Conservation (phyloP, 768 basidiomycete genomes). For the Amanita rimosa region DNA sequence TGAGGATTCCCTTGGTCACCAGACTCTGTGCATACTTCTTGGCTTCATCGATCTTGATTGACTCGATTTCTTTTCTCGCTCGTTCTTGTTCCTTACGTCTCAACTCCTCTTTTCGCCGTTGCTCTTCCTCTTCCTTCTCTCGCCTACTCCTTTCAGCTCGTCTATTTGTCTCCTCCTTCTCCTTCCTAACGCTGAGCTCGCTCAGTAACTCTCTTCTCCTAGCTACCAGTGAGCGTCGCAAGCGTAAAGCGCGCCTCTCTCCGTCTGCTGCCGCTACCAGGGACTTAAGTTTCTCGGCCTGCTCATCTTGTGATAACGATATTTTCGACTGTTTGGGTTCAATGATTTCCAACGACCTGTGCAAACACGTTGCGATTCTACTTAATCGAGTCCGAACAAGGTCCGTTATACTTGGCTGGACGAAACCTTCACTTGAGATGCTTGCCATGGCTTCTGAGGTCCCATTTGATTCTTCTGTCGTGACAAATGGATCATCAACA, state of each 20-base stretch:
- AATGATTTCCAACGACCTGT: conserved; percentile 54
- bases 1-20: conserved; percentile 67
- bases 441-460: conserved; percentile 16
- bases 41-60: conserved; percentile 69
- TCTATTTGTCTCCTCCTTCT: conserved; percentile 78
- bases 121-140: conserved; percentile 62
- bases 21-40: conserved; percentile 80
- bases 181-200: conserved; percentile 75
- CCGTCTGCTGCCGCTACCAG: conserved; percentile 57
- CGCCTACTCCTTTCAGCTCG: conserved; percentile 56
- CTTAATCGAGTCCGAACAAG: conserved; percentile 72
- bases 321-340: conserved; percentile 25
- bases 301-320: conserved; percentile 36
- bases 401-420: conserved; percentile 65
- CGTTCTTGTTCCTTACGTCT: conserved; percentile 57
- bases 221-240: conserved; percentile 73
- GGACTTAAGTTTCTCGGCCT: conserved; percentile 42
- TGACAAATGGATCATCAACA: conserved; percentile 62
- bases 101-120: conserved; percentile 50
- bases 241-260: conserved; percentile 66
- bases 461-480: conserved; percentile 23
- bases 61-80: conserved; percentile 63
- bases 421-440: conserved; percentile 22
- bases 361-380: conserved; percentile 61
- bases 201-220: conserved; percentile 77